These are phyloP conservation scores for Parasarocladium wereldwijsianum DNA, from an alignment of 2,329 filamentous ascomycete genomes.

Conservation along the genomic window DNA sequence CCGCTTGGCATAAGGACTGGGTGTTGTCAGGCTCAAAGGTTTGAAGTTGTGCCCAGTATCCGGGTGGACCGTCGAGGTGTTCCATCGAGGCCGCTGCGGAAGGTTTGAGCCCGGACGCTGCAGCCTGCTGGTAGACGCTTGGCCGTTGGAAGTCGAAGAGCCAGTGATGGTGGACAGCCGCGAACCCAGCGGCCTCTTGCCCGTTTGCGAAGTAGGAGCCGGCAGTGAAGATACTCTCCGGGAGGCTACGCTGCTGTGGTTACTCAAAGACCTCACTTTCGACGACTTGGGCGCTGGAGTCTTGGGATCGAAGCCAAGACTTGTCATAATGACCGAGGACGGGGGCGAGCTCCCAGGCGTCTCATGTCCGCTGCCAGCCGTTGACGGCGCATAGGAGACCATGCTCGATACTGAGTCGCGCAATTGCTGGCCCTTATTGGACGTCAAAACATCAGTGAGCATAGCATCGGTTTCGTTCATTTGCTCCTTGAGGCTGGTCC, in stretches of 20 bases:
- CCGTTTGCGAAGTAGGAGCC: conserved; percentile 21
- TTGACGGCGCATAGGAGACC: conserved; percentile 66
- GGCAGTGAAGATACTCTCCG: conserved; percentile 35
- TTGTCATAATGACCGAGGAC: conserved; percentile 46
- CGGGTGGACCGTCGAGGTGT: conserved; percentile 49
- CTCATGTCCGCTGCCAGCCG: conserved; percentile 52
- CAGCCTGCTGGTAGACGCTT: conserved; percentile 19
- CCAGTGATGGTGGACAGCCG: conserved; percentile 31
- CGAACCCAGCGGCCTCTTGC: conserved; percentile 25
- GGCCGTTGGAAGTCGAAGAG: conserved; percentile 35
- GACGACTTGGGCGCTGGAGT: conserved; percentile 27
- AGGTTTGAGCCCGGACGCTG: conserved; percentile 30
- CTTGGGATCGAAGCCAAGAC: conserved; percentile 31
- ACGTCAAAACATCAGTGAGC: conserved; percentile 57
- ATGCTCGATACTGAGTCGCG: conserved; percentile 90
- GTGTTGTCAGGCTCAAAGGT: conserved; percentile 43
- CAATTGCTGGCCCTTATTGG: conserved; percentile 55
- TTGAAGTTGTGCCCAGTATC: conserved; percentile 56
- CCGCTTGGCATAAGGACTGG: conserved; percentile 38
- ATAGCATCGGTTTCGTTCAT: conserved; percentile 63
- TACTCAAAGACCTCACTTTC: conserved; percentile 32
- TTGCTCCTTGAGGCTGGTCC: conserved; percentile 59
- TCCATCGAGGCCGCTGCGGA: conserved; percentile 58
- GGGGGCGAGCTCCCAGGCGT: conserved; percentile 55
- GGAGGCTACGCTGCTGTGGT: conserved; percentile 26